These are phyloP conservation scores for Fonsecaea pugnacius DNA, from an alignment of 2,329 filamentous ascomycete genomes.

Conservation along the genomic window DNA sequence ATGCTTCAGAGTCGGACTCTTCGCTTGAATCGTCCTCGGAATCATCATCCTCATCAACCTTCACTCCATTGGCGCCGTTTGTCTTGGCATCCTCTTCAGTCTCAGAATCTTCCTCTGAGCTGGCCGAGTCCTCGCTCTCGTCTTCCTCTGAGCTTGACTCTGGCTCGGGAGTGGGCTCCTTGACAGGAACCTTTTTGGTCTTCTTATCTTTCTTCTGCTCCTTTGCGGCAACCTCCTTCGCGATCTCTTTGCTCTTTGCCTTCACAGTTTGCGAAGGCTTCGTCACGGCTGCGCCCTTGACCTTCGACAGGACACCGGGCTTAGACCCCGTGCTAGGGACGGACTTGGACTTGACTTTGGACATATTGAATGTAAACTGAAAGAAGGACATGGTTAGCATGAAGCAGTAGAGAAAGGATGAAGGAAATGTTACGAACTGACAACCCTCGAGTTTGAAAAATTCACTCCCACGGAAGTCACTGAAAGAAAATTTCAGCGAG, in stretches of 20 bases:
- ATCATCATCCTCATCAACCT: slow-evolving; percentile 41
- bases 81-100: slow-evolving; percentile 44
- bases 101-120: slow-evolving; percentile 38
- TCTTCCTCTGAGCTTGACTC: slow-evolving; percentile 43
- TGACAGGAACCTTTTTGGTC: slow-evolving; percentile 51
- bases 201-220: slow-evolving; percentile 48
- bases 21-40: slow-evolving; percentile 44
- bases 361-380: slow-evolving; percentile 45
- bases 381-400: slow-evolving; percentile 24
- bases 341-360: slow-evolving; percentile 54
- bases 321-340: slow-evolving; percentile 43
- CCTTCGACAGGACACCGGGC: slow-evolving; percentile 50
- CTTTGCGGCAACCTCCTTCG: slow-evolving; percentile 48
- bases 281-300: slow-evolving; percentile 52
- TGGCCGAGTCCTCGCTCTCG: slow-evolving; percentile 42
- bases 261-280: slow-evolving; percentile 52
- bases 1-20: slow-evolving; percentile 42
- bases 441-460: slow-evolving; percentile 16
- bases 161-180: slow-evolving; percentile 43
- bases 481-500: slow-evolving; percentile 13
- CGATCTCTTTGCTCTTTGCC: slow-evolving; percentile 52
- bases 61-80: slow-evolving; percentile 7
- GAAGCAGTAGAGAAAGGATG: slow-evolving; percentile 2
- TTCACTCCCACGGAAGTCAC: slow-evolving; percentile 20
- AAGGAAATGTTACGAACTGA: slow-evolving; percentile 19